A percentile compares a stretch with the other conserved stretches of the same genome.
Evolutionary conservation across 2,329 filamentous ascomycete genomes (phyloP).

Genomic region (Aurifilum marmelostoma): DNA sequence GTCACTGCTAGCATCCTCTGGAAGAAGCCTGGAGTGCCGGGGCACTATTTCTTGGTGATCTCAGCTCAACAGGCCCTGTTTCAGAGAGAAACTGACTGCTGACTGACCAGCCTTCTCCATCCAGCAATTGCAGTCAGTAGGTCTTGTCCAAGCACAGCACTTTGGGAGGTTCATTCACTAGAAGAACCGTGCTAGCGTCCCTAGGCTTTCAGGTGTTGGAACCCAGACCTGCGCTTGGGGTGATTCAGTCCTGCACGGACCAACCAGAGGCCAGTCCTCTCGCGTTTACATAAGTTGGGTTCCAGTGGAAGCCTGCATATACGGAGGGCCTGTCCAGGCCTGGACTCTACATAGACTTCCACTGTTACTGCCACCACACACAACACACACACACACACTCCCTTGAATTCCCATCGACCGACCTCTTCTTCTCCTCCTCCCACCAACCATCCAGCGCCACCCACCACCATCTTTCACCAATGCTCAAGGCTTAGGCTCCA

Average conservation of each 20-base stretch:
- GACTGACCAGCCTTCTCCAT: neutral
- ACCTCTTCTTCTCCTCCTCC: neutral
- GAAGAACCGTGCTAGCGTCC: neutral
- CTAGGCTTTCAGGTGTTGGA: neutral
- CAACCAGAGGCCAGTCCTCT: neutral
- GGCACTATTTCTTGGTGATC: neutral
- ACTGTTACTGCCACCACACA: neutral
- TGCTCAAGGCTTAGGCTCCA: neutral
- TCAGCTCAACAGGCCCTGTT: too few relatives aligned
- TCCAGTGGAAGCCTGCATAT: neutral
- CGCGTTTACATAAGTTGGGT: neutral
- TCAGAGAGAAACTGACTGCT: neutral
- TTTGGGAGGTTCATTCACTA: neutral
- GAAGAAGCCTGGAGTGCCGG: neutral
- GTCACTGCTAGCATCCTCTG: constrained; percentile 11
- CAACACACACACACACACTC: neutral
- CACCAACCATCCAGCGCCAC: neutral
- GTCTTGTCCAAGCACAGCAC: neutral
- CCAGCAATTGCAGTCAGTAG: neutral
- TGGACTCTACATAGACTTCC: constrained; percentile 13
- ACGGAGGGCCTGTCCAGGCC: neutral
- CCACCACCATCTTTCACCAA: neutral
- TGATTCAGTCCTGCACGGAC: neutral
- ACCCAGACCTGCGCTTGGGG: neutral
- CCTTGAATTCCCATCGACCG: constrained; percentile 10